phyloP scores from a whole-genome alignment of 2,329 filamentous ascomycete genomes.

The Fusarium newnesense region DNA sequence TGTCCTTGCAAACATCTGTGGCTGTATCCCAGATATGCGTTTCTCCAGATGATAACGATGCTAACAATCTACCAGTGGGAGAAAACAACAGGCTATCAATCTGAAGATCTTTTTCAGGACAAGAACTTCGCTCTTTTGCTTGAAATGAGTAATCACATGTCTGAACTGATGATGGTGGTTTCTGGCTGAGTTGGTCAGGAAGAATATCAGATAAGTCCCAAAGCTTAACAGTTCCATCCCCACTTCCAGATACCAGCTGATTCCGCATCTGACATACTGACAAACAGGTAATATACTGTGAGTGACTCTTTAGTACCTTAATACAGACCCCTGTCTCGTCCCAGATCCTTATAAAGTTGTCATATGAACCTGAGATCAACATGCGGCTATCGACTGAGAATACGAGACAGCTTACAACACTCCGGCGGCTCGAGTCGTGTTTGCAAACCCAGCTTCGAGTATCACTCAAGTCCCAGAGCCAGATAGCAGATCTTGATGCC shows the following conservation, averaged over 20 bases:
- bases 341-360: neutral
- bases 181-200: rapidly evolving
- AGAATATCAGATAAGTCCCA: neutral
- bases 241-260: rapidly evolving
- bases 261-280: neutral
- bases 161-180: rapidly evolving
- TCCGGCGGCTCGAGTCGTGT: neutral
- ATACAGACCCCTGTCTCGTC: rapidly evolving
- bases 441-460: neutral
- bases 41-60: rapidly evolving
- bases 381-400: neutral
- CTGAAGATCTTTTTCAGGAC: rapidly evolving
- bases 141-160: rapidly evolving
- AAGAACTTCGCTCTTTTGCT: rapidly evolving
- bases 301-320: neutral
- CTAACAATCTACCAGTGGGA: neutral
- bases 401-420: rapidly evolving
- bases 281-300: rapidly evolving
- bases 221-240: rapidly evolving
- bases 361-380: neutral
- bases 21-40: neutral
- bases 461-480: neutral
- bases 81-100: rapidly evolving
- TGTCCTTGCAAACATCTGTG: rapidly evolving
- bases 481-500: rapidly evolving